Percentiles rank a stretch among this genome's conserved stretches.
These are phyloP conservation scores for Hanseniaspora thailandica DNA, from an alignment of 805 yeast genomes.

Conservation along the genomic window DNA sequence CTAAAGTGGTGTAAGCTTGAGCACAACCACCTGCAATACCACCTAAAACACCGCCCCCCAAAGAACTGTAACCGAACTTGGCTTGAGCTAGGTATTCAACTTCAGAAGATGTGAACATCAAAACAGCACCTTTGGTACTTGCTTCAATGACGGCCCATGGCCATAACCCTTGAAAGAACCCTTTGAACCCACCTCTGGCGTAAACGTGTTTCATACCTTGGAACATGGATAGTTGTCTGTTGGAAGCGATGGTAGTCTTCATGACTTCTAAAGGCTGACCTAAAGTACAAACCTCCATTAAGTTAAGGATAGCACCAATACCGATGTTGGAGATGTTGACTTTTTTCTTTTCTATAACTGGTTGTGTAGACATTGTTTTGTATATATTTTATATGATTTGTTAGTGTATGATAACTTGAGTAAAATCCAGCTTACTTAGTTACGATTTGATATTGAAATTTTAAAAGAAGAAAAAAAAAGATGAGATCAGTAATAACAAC, in stretches of 20 bases:
- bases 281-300: constrained; percentile 84
- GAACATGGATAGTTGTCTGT: constrained; percentile 56
- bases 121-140: constrained; percentile 95
- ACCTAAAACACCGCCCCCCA: constrained; percentile 83
- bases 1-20: constrained; percentile 93
- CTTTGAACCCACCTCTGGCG: constrained; percentile 85
- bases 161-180: constrained; percentile 92
- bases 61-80: constrained; percentile 50
- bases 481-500: neutral
- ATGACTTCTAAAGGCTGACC: constrained; percentile 96
- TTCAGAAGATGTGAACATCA: constrained; percentile 84
- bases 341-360: constrained; percentile 59
- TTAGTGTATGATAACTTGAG: neutral
- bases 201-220: constrained; percentile 67
- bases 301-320: constrained; percentile 83
- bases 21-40: constrained; percentile 95
- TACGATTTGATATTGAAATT: neutral
- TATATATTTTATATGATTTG: neutral
- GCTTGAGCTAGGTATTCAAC: constrained; percentile 66
- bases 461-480: neutral
- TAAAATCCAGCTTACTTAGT: neutral
- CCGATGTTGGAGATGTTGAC: constrained; percentile 79
- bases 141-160: constrained; percentile 99
- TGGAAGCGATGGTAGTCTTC: constrained; percentile 98
- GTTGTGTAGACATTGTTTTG: constrained; percentile 9